Conservation (phyloP, 345 rosid genomes). For the Microthlaspi erraticum region DNA sequence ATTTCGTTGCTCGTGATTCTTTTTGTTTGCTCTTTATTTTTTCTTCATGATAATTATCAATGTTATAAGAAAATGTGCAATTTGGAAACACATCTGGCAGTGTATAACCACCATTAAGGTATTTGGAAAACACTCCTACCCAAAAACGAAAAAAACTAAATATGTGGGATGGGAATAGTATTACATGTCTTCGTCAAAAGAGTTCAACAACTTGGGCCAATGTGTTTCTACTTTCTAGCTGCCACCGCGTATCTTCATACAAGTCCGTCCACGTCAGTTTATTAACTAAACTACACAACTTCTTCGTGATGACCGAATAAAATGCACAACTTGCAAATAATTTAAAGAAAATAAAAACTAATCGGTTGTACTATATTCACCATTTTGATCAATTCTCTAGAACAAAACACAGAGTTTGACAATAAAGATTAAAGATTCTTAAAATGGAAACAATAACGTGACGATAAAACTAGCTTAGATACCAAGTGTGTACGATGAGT, state of each 20-base stretch:
- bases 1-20: too few relatives aligned
- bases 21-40: too few relatives aligned
- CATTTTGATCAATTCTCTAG: constrained; percentile 8
- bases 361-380: neutral
- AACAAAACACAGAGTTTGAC: constrained; percentile 30
- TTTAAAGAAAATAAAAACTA: neutral
- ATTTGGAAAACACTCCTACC: neutral
- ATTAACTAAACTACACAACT: neutral
- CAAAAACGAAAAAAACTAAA: neutral
- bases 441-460: neutral
- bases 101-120: neutral
- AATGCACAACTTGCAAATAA: constrained; percentile 11
- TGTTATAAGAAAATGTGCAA: neutral
- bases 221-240: constrained; percentile 16
- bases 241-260: constrained; percentile 20
- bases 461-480: constrained; percentile 12
- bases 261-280: constrained; percentile 31
- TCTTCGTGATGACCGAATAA: neutral
- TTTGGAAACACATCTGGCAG: constrained; percentile 6
- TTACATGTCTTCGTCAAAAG: constrained; percentile 23
- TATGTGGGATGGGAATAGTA: too few relatives aligned
- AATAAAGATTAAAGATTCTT: neutral
- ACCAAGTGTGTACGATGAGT: constrained; percentile 24
- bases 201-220: constrained; percentile 23
- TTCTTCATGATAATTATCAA: too few relatives aligned